Base-by-base conservation (phyloP, 2,329 filamentous ascomycete genomes). In the Venturia aucupariae region DNA sequence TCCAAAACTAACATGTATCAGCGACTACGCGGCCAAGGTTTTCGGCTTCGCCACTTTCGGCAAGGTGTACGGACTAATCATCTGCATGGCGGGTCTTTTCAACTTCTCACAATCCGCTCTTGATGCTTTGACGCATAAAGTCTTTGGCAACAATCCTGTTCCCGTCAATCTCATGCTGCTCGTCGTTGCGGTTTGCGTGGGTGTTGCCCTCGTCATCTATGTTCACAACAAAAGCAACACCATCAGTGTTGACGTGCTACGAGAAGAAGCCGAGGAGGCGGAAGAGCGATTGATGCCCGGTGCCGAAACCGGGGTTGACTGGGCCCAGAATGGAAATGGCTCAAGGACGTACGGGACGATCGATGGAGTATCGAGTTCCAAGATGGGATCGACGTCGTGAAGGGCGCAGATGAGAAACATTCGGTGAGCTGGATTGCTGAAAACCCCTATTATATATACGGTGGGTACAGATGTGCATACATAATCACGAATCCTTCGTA, bases 21-120 rank as follows among this genome's bases (percentile, higher is more conserved):
- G 82, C 32, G 92, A 96, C 77, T 96, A 95, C 74, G 84, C 86
- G 24, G 91, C 90, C 66, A 96, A 96, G 76, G 91, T 96, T 42
- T 96, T 96, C 73, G 92, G 92, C 19, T 96, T 96, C 77, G 74
- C 86, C 66, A 96, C 91, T 0, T 96, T 96, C 69, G 92, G 92
- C 57, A 96, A 90, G 65, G 91, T 97, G n/a, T 96, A 96, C 75
- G 92, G 92, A 13, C 82, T 92, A 24, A 89, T 96, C 68, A 96
- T 96, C 69, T 95, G 90, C 75, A 77, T 94, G 1, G 88, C 91
- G 0, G 92, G 92, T 0, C 74, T 96, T 0, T 82, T 92, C 71
- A 96, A 95, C 75, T 92, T 97, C 71, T 84, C 84, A 0, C 91
- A 96, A 77, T 88, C 87, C 5, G 90, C 84, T 0, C 80, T 96